These are phyloP conservation scores for Zygosaccharomyces gambellarensis DNA, from an alignment of 805 yeast species.

Conservation along the genomic window DNA sequence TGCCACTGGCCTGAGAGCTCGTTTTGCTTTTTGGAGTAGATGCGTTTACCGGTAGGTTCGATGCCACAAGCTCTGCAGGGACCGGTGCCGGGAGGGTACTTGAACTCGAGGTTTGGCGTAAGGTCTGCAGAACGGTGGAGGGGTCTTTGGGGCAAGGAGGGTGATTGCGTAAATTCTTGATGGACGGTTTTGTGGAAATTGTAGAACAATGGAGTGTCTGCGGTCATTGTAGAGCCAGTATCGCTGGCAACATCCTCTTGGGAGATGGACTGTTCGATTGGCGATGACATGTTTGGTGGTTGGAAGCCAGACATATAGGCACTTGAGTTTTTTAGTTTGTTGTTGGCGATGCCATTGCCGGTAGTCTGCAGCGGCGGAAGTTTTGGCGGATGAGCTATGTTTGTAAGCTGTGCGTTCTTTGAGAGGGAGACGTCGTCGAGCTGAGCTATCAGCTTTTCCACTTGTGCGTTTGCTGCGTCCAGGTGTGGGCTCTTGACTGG, in stretches of 20 bases:
- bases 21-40: conserved; percentile 73
- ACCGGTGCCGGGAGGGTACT: conserved; percentile 59
- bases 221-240: conserved; percentile 9
- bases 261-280: conserved; percentile 6
- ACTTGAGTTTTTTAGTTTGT: conserved; percentile 30
- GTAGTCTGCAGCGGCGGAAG: conserved; percentile 7
- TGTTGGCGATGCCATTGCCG: not conserved
- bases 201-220: conserved; percentile 24
- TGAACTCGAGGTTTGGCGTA: conserved; percentile 7
- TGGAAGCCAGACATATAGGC: conserved; percentile 33
- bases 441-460: conserved; percentile 31
- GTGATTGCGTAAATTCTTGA: conserved; percentile 5
- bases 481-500: not conserved
- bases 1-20: conserved; percentile 94
- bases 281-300: not conserved
- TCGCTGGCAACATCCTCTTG: conserved; percentile 5
- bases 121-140: not conserved
- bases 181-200: conserved; percentile 14
- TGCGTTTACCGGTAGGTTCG: conserved; percentile 57
- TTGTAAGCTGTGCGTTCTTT: conserved; percentile 20
- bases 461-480: conserved; percentile 23
- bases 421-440: conserved; percentile 27
- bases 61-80: conserved; percentile 73
- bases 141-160: not conserved
- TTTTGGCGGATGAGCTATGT: not conserved